These are phyloP conservation scores for Cytospora leucostoma DNA, from an alignment of 2,329 filamentous ascomycete genomes.

Conservation along the genomic window DNA sequence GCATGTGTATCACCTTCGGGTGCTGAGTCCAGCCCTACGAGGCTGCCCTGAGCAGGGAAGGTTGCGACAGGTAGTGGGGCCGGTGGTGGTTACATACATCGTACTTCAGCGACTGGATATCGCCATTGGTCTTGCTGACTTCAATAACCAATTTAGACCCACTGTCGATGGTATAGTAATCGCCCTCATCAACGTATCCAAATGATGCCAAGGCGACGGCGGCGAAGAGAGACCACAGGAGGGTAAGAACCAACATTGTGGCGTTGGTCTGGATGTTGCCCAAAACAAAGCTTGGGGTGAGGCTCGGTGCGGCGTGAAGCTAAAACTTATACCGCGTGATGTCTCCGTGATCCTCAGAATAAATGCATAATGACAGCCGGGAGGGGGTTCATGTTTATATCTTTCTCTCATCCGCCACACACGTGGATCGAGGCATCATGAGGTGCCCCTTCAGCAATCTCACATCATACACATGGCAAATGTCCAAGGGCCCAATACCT, in stretches of 20 bases:
- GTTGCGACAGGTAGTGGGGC: neutral
- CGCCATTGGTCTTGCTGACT: conserved; percentile 39
- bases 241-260: conserved; percentile 34
- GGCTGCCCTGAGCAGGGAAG: neutral
- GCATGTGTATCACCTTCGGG: neutral
- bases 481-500: neutral
- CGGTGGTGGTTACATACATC: conserved; percentile 17
- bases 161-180: conserved; percentile 42
- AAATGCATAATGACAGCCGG: neutral
- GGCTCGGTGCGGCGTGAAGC: neutral
- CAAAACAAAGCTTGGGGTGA: neutral
- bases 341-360: neutral
- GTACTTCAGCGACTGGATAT: conserved; percentile 39
- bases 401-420: neutral
- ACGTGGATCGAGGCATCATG: too few relatives aligned
- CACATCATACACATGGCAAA: neutral
- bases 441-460: conserved; percentile 5
- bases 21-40: too few relatives aligned
- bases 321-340: neutral
- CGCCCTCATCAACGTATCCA: conserved; percentile 42
- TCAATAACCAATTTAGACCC: conserved; percentile 38
- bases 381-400: neutral
- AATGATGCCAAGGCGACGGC: conserved; percentile 40
- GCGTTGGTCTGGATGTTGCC: neutral
- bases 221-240: conserved; percentile 33